Evolutionary conservation across 306 rosid species (phyloP), one percentile per base, ranked within the genome.

Genomic region (Castanospermum australe): DNA sequence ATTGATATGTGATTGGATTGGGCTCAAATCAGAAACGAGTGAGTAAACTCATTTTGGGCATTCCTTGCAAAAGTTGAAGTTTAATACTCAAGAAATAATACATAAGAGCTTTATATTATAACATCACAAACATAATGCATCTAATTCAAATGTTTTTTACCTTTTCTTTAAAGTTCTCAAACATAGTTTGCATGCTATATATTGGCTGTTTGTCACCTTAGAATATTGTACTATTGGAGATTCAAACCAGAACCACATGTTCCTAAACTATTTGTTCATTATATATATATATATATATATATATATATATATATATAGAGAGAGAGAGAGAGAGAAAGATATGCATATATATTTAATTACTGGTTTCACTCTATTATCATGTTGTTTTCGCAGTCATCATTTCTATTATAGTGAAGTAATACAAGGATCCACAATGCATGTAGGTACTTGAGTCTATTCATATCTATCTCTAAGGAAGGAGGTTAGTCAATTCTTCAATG

Each of bases 11-110:
- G 39, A 70, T 69, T 21, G 21, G 41, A 71, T 74, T 66, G 74
- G 72, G 57, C 63, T 77, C 60, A 88, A 57, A 44, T 72, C 21
- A 59, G 73, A 83, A 75, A 71, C 71, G 66, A 61, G 44, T 33
- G 62, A 42, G 44, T 32, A 22, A 73, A 64, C 60, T 50, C 47
- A 55, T 65, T 52, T 51, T 55, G 54, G 30, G 71, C 41, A 67
- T 38, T 76, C 61, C 39, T 38, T 15, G 73, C 11, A 80, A 71
- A 77, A 45, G 20, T 33, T 44, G 8, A 79, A 76, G 75, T 51
- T 54, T 71, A 59, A 45, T 17, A 54, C 61, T 44, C 30, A 7
- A 32, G 10, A 64, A 64, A 25, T 17, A 64, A 75, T 42, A 41
- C 45, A 36, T 14, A 62, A 18, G 28, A 50, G 21, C 25, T 7